Conservation (phyloP, 2,329 filamentous ascomycete genomes). For the Lecanosticta acicola region DNA sequence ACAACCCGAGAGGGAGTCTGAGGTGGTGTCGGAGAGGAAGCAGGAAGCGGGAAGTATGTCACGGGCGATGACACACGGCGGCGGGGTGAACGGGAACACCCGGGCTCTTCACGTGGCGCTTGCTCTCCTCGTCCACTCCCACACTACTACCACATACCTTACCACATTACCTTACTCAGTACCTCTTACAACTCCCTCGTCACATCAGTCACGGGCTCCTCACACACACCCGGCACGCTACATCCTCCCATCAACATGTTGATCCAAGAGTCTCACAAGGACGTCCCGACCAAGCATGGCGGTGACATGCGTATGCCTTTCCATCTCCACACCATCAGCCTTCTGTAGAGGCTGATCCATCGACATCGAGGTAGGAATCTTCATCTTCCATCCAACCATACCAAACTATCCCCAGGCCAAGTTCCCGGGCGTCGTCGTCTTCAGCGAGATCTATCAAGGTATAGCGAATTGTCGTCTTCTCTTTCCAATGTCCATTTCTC, state of each 20-base stretch:
- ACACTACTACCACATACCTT: too few species aligned
- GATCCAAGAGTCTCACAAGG: constrained; percentile 53
- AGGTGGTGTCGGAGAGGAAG: not conserved
- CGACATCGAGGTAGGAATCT: constrained; percentile 64
- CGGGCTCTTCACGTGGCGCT: constrained; percentile 1
- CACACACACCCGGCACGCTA: not conserved
- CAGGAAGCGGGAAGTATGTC: not conserved
- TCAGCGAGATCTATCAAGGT: constrained; percentile 96
- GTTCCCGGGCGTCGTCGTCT: constrained; percentile 82
- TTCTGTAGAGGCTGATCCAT: constrained; percentile 21
- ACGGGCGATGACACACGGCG: constrained; percentile 4
- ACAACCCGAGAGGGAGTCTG: constrained; percentile 12
- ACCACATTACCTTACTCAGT: not conserved
- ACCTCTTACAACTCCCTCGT: constrained; percentile 2
- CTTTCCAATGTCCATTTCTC: too few species aligned
- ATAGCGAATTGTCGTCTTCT: too few species aligned
- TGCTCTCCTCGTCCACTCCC: constrained; percentile 1
- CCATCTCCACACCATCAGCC: constrained; percentile 9
- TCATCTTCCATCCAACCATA: constrained; percentile 80
- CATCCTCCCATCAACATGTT: constrained; percentile 43
- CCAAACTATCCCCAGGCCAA: constrained; percentile 81
- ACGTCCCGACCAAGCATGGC: constrained; percentile 55
- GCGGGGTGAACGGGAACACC: not conserved
- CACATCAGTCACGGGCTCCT: not conserved
- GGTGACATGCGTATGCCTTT: constrained; percentile 52